Base-by-base conservation (phyloP, 2,329 filamentous ascomycete genomes). In the Fusarium neocosmosporiellum region DNA sequence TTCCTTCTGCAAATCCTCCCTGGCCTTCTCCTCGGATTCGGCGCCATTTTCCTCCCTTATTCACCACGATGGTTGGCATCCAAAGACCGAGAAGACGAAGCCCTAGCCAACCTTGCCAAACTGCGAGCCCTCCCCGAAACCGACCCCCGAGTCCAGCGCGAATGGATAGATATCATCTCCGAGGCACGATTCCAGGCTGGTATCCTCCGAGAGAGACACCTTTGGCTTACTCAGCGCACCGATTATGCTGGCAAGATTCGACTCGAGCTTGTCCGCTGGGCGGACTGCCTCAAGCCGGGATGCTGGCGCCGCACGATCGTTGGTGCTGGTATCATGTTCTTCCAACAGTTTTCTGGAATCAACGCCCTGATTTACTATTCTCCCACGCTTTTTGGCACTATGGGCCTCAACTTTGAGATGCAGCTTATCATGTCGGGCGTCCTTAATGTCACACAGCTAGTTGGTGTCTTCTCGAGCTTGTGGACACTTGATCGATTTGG, bases 351-450 rank as follows among this genome's bases (percentile, higher is more conserved):
- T 31, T 69, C 71, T 20, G 78, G 78, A 4, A 79, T 83, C 18
- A 85, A 85, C 63, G 83, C 83, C 1, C 83, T 88, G 39, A 86
- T 89, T 75, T 90, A 89, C 80, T 90, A 90, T 71, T 86, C 87
- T 0, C 89, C 89, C 0, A 84, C 86, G 36, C 89, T 91, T 64
- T 91, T 91, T 80, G 81, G 74, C 0, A 84, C 86, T 67, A 83
- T 90, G 57, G 89, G 89, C 18, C 81, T 90, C 7, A 69, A 76
- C 57, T 71, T 68, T 24, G 75, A 80, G 43, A 79, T 80, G 76
- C 74, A 78, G 48, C 75, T 80, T 31, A 76, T 80, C 43, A 79
- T 80, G 76, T 79, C 78, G 7, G 79, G 79, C 14, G 78, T 80
- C 7, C 71, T 80, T 27, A 80, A 80, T 58, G 67, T 80, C 4